Conservation (phyloP, 148 eudicot genomes). For the Silene conica region DNA sequence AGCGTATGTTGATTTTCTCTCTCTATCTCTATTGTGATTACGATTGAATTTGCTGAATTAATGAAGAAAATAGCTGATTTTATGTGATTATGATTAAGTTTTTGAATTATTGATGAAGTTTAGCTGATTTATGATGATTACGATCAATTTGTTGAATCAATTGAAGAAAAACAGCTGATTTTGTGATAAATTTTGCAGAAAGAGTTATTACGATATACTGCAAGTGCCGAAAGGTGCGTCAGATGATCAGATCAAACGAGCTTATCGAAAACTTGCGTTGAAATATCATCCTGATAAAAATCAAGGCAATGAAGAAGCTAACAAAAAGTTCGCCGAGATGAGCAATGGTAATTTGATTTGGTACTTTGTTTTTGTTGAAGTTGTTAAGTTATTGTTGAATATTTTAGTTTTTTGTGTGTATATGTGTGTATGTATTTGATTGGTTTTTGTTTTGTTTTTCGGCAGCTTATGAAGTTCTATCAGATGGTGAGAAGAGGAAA, state of each 20-base stretch:
- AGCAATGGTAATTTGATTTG: slow-evolving; percentile 55
- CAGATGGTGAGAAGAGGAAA: slow-evolving; percentile 86
- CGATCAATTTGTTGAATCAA: not conserved
- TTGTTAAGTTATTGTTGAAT: not conserved
- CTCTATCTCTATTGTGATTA: not conserved
- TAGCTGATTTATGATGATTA: not conserved
- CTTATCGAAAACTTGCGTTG: slow-evolving; percentile 86
- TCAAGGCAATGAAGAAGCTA: slow-evolving; percentile 93
- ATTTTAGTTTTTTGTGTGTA: not conserved
- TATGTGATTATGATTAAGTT: not conserved
- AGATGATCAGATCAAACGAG: slow-evolving; percentile 87
- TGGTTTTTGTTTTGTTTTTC: slow-evolving; percentile 20
- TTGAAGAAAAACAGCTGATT: not conserved
- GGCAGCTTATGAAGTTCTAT: slow-evolving; percentile 86
- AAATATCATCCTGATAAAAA: slow-evolving; percentile 99
- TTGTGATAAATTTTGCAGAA: slow-evolving; percentile 34
- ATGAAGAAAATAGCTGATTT: slow-evolving; percentile 15
- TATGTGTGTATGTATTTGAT: not conserved
- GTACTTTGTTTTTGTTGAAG: not conserved
- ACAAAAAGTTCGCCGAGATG: slow-evolving; percentile 84
- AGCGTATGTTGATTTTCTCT: slow-evolving; percentile 47
- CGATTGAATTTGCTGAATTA: not conserved
- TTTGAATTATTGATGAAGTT: not conserved
- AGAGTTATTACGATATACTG: slow-evolving; percentile 81
- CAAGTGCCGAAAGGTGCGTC: slow-evolving; percentile 85